Evolutionary conservation across 345 rosid species (phyloP).

Genomic region (Gossypium stocksii): DNA sequence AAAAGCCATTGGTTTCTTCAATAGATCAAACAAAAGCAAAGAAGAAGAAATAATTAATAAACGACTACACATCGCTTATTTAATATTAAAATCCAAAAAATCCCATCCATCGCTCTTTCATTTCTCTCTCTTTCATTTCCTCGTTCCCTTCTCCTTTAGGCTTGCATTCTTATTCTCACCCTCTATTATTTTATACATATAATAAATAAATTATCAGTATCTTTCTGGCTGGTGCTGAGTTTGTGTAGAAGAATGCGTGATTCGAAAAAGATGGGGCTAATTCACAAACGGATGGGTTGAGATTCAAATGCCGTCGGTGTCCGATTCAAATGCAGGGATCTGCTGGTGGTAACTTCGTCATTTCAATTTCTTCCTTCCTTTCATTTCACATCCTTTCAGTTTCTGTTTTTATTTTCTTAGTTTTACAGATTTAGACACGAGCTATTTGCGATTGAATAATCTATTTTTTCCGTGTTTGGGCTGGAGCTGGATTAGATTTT

Average conservation of each 20-base stretch:
- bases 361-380: background rate
- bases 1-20: background rate
- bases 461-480: background rate
- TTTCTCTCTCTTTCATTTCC: background rate
- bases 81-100: background rate
- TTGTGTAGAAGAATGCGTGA: background rate
- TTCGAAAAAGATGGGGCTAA: constrained; percentile 1
- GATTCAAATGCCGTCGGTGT: constrained; percentile 16
- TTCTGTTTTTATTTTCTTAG: background rate
- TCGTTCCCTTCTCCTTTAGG: background rate
- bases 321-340: constrained; percentile 34
- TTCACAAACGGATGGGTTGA: background rate
- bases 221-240: background rate
- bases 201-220: background rate
- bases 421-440: background rate
- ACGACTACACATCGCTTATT: background rate
- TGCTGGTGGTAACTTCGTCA: constrained; percentile 29
- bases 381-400: background rate
- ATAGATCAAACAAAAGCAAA: background rate
- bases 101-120: background rate
- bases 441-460: background rate
- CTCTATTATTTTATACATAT: background rate
- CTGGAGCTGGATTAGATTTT: constrained; percentile 10
- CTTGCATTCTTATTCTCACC: background rate
- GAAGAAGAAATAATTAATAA: background rate